phyloP scores from a whole-genome alignment of 805 yeast species.

The Metahyphopichia silvanorum region DNA sequence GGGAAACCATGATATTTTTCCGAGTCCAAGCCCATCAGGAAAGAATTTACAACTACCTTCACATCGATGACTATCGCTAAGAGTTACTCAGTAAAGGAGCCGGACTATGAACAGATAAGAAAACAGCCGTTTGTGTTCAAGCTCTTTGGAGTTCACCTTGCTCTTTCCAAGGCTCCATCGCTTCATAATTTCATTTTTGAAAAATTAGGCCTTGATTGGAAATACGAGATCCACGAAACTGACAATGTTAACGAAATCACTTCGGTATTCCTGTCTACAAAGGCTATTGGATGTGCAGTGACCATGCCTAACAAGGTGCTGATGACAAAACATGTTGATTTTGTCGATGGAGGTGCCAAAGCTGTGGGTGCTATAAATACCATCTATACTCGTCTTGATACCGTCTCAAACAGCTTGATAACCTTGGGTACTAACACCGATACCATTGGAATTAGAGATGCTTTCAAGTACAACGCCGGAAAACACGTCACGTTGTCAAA shows the following conservation, averaged over 20 bases:
- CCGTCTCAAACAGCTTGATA: slow-evolving; percentile 9
- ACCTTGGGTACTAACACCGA: slow-evolving; percentile 31
- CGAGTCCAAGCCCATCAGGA: too few relatives aligned
- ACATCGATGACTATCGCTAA: too few relatives aligned
- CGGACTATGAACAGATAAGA: slow-evolving; percentile 1
- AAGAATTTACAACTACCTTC: too few relatives aligned
- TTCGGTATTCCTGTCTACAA: slow-evolving; percentile 6
- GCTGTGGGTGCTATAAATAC: slow-evolving; percentile 34
- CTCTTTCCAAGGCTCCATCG: slow-evolving; percentile 24
- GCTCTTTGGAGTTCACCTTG: slow-evolving; percentile 20
- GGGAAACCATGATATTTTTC: too few relatives aligned
- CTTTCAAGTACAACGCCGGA: slow-evolving; percentile 17
- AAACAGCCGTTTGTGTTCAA: slow-evolving; percentile 5
- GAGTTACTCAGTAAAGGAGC: too few relatives aligned
- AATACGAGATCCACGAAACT: slow-evolving; percentile 20
- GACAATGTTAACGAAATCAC: slow-evolving; percentile 16
- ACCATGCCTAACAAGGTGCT: slow-evolving; percentile 30
- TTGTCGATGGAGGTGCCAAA: slow-evolving; percentile 22
- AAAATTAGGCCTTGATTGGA: slow-evolving; percentile 19
- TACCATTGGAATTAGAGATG: slow-evolving; percentile 27
- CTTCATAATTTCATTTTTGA: slow-evolving; percentile 22
- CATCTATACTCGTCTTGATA: slow-evolving; percentile 19
- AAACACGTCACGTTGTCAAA: slow-evolving; percentile 1
- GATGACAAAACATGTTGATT: slow-evolving; percentile 23
- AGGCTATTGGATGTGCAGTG: slow-evolving; percentile 24